A percentile compares a stretch with the other conserved stretches of the same genome.
Conservation (phyloP, 2,329 filamentous ascomycete species). For the Fusarium ambrosium region DNA sequence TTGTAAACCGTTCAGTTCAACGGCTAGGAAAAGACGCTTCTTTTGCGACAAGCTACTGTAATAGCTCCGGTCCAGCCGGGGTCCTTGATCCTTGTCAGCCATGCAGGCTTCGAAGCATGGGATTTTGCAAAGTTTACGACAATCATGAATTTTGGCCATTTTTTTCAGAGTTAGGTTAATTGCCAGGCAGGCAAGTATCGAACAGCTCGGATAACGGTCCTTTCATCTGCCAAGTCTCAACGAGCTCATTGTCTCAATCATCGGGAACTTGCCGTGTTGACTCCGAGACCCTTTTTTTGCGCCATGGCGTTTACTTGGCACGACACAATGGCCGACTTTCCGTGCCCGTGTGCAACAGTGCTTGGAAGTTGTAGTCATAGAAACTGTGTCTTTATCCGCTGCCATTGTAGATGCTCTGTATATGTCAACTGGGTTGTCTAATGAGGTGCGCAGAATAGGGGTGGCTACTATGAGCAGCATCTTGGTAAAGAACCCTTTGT, state of each 20-base stretch:
- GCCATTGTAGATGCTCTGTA: neutral
- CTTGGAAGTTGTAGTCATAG: neutral
- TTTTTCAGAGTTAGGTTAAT: neutral
- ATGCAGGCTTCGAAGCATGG: neutral
- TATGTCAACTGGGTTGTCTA: neutral
- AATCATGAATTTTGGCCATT: neutral
- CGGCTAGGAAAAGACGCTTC: slow-evolving; percentile 6
- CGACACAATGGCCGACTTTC: neutral
- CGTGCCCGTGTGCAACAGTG: neutral
- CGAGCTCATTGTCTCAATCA: neutral
- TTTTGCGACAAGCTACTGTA: slow-evolving; percentile 17
- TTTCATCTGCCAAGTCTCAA: neutral
- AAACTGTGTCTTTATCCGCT: neutral
- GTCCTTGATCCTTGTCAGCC: slow-evolving; percentile 13
- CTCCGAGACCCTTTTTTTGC: slow-evolving; percentile 1
- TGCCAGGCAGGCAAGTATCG: neutral
- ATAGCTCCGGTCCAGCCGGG: slow-evolving; percentile 6
- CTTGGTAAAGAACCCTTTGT: neutral
- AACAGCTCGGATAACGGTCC: neutral
- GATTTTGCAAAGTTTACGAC: slow-evolving; percentile 6
- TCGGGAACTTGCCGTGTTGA: neutral
- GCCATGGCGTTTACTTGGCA: neutral
- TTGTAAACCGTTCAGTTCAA: neutral
- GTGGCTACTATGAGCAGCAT: neutral
- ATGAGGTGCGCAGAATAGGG: neutral